phyloP scores from a whole-genome alignment of 2,329 filamentous ascomycete genomes.

The Fragosphaeria purpurea region DNA sequence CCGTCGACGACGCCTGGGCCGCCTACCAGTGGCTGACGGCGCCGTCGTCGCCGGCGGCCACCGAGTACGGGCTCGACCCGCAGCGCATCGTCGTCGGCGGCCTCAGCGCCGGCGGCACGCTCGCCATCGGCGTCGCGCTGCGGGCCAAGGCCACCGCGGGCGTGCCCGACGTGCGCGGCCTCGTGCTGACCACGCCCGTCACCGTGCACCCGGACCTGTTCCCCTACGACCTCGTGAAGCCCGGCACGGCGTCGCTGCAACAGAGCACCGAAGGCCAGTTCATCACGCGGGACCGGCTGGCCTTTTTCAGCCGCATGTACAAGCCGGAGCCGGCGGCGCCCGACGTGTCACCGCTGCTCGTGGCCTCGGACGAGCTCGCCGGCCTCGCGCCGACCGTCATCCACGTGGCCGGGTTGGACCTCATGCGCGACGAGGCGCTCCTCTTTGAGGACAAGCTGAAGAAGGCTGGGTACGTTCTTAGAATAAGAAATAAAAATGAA shows the following conservation, averaged over 20 bases:
- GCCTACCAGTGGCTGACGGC: conserved; percentile 37
- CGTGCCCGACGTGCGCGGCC: conserved; percentile 18
- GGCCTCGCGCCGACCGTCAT: conserved; percentile 1
- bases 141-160: conserved; percentile 21
- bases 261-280: conserved; percentile 23
- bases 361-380: not conserved
- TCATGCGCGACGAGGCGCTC: conserved; percentile 9
- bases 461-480: not conserved
- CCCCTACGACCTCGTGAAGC: not conserved
- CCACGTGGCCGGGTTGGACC: conserved; percentile 8
- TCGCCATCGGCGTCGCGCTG: conserved; percentile 14
- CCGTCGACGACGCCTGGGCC: conserved; percentile 40
- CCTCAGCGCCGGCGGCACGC: conserved; percentile 31
- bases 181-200: not conserved
- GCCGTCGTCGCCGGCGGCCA: conserved; percentile 24
- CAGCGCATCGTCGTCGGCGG: conserved; percentile 31
- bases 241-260: not conserved
- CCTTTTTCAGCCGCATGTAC: conserved; percentile 21
- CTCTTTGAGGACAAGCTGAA: conserved; percentile 6
- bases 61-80: conserved; percentile 20
- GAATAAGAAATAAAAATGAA: too few species aligned
- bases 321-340: not conserved
- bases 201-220: conserved; percentile 1
- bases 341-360: not conserved
- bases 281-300: conserved; percentile 32